Evolutionary conservation across 1,139 yeast species (phyloP).

Genomic region (Sugiyamaella paludigena): DNA sequence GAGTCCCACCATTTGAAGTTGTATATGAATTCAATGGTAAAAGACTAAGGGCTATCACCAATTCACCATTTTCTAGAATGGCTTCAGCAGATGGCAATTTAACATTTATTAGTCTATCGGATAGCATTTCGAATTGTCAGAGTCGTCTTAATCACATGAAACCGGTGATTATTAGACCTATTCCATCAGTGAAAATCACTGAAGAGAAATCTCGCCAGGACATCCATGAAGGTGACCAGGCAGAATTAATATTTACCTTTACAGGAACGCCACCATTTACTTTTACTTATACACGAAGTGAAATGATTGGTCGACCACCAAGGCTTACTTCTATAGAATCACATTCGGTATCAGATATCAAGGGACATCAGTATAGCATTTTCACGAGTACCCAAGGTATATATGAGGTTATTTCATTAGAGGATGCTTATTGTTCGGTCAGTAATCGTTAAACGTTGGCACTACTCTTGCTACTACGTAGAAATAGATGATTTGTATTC

Average conservation of each 20-base stretch:
- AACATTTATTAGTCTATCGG: slow-evolving; percentile 65
- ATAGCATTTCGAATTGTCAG: slow-evolving; percentile 72
- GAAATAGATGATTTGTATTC: no score
- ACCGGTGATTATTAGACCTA: slow-evolving; percentile 59
- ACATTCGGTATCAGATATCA: slow-evolving; percentile 67
- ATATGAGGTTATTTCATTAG: slow-evolving; percentile 84
- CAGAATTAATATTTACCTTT: slow-evolving; percentile 50
- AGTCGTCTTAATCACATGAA: slow-evolving; percentile 57
- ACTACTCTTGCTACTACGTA: no score
- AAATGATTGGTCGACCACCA: slow-evolving; percentile 38
- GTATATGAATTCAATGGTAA: slow-evolving; percentile 69
- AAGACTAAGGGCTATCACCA: slow-evolving; percentile 57
- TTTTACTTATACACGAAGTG: slow-evolving; percentile 54
- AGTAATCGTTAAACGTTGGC: slow-evolving; percentile 9
- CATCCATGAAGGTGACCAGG: slow-evolving; percentile 76
- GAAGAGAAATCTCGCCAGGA: slow-evolving; percentile 76
- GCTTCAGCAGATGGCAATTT: slow-evolving; percentile 81
- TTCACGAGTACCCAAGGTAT: slow-evolving; percentile 86
- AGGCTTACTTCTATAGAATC: slow-evolving; percentile 65
- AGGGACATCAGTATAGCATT: slow-evolving; percentile 65
- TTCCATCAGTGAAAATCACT: slow-evolving; percentile 88
- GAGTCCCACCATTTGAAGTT: slow-evolving; percentile 75
- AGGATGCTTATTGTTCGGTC: slow-evolving; percentile 73
- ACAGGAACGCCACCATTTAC: slow-evolving; percentile 52
- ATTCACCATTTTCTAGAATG: slow-evolving; percentile 58